Percentiles rank a stretch among this genome's conserved stretches.
phyloP scores from a whole-genome alignment of 2,329 filamentous ascomycete genomes.

The Shiraia sp. region DNA sequence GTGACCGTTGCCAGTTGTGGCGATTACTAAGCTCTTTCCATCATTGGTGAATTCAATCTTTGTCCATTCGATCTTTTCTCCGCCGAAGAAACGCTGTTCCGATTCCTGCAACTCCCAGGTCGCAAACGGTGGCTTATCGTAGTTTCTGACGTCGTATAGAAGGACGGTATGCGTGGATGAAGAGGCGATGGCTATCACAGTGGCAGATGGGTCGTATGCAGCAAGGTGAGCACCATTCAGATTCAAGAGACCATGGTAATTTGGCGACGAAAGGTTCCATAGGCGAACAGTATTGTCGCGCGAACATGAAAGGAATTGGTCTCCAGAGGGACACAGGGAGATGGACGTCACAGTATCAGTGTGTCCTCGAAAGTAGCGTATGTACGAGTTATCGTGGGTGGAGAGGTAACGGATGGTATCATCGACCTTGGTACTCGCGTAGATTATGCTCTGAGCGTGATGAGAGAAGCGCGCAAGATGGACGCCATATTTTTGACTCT shows the following conservation, averaged over 20 bases:
- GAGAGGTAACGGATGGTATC: slow-evolving; percentile 85
- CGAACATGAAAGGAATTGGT: slow-evolving; percentile 90
- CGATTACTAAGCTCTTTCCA: slow-evolving; percentile 81
- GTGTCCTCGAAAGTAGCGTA: slow-evolving; percentile 95
- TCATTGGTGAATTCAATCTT: slow-evolving; percentile 96
- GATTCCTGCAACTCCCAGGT: slow-evolving; percentile 78
- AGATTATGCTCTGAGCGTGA: slow-evolving; percentile 86
- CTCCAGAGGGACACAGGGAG: slow-evolving; percentile 79
- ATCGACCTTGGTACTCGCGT: slow-evolving; percentile 94
- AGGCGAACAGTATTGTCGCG: slow-evolving; percentile 88
- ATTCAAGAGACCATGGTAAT: slow-evolving; percentile 78
- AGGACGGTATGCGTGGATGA: slow-evolving; percentile 78
- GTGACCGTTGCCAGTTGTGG: slow-evolving; percentile 82
- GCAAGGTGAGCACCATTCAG: slow-evolving; percentile 80
- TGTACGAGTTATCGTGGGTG: slow-evolving; percentile 94
- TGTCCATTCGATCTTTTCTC: slow-evolving; percentile 72
- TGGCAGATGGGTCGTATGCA: slow-evolving; percentile 89
- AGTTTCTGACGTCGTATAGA: slow-evolving; percentile 92
- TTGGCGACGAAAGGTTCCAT: slow-evolving; percentile 83
- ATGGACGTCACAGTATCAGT: slow-evolving; percentile 82
- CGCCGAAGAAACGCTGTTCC: slow-evolving; percentile 51
- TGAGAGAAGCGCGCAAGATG: slow-evolving; percentile 95
- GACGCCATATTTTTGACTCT: slow-evolving; percentile 96
- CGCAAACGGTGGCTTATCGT: slow-evolving; percentile 86
- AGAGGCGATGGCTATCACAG: slow-evolving; percentile 87